Conservation (phyloP, 2,329 filamentous ascomycete genomes). For the Pestalotiopsis sp. region DNA sequence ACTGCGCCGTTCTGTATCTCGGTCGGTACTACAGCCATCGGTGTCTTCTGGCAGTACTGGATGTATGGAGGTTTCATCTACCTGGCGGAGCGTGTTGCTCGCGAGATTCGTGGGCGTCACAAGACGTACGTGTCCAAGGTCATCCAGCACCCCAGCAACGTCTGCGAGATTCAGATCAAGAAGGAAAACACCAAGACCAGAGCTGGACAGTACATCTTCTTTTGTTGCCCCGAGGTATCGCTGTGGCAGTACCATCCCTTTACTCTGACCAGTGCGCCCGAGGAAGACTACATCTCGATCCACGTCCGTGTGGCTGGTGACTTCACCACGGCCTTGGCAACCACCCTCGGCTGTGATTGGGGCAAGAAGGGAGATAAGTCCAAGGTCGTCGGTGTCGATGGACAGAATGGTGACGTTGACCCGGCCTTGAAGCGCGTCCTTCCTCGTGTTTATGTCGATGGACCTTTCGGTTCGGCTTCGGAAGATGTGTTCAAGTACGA, state of each 20-base stretch:
- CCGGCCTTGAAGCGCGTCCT: slow-evolving; percentile 73
- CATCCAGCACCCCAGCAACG: slow-evolving; percentile 85
- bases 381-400: slow-evolving; percentile 70
- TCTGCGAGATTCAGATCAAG: slow-evolving; percentile 90
- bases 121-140: slow-evolving; percentile 89
- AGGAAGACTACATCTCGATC: slow-evolving; percentile 88
- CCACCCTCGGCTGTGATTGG: slow-evolving; percentile 75
- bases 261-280: slow-evolving; percentile 82
- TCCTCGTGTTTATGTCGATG: slow-evolving; percentile 81
- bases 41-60: slow-evolving; percentile 91
- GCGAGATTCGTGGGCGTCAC: slow-evolving; percentile 78
- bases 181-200: slow-evolving; percentile 83
- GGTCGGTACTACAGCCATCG: slow-evolving; percentile 65
- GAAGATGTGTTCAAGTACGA: slow-evolving; percentile 92
- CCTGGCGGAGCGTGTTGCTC: slow-evolving; percentile 75
- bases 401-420: slow-evolving; percentile 63
- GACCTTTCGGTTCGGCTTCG: slow-evolving; percentile 83
- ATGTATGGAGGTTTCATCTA: slow-evolving; percentile 83
- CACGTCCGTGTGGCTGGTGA: slow-evolving; percentile 84
- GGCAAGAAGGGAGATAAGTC: slow-evolving; percentile 60
- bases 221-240: slow-evolving; percentile 84
- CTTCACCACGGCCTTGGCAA: slow-evolving; percentile 73
- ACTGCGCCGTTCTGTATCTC: slow-evolving; percentile 77
- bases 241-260: slow-evolving; percentile 91
- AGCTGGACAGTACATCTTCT: slow-evolving; percentile 86